phyloP scores from a whole-genome alignment of 2,329 filamentous ascomycete species.

The Plectosphaerella sp. region DNA sequence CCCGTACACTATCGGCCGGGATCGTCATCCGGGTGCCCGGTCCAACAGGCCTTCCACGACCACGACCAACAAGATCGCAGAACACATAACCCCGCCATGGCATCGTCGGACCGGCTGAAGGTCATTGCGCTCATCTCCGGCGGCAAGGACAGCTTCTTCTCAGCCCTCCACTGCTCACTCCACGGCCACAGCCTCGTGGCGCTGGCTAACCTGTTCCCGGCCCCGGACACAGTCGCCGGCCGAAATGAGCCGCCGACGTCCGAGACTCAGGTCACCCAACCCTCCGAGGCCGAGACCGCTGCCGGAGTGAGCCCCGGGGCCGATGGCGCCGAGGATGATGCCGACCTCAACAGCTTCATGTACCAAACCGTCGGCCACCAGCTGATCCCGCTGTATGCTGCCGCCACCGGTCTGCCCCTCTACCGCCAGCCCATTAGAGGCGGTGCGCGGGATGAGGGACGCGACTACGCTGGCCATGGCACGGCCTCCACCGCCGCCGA shows the following conservation, averaged over 20 bases:
- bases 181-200: constrained; percentile 85
- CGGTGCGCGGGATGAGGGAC: constrained; percentile 61
- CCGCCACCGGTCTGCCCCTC: constrained; percentile 74
- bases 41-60: neutral
- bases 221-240: neutral
- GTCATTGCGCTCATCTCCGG: constrained; percentile 93
- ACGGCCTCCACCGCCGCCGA: constrained; percentile 4
- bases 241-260: neutral
- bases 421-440: constrained; percentile 78
- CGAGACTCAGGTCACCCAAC: neutral
- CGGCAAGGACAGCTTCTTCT: constrained; percentile 96
- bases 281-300: neutral
- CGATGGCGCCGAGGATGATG: constrained; percentile 18
- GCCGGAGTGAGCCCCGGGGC: neutral
- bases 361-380: constrained; percentile 95
- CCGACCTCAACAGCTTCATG: constrained; percentile 93
- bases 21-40: neutral
- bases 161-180: constrained; percentile 80
- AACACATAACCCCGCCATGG: constrained; percentile 24
- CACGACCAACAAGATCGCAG: neutral
- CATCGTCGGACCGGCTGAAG: constrained; percentile 46
- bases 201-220: constrained; percentile 80
- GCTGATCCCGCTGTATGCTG: constrained; percentile 78
- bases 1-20: neutral
- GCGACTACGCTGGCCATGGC: constrained; percentile 56